Evolutionary conservation across 257 asterid species (phyloP).

Genomic region (Solanum commersonii): DNA sequence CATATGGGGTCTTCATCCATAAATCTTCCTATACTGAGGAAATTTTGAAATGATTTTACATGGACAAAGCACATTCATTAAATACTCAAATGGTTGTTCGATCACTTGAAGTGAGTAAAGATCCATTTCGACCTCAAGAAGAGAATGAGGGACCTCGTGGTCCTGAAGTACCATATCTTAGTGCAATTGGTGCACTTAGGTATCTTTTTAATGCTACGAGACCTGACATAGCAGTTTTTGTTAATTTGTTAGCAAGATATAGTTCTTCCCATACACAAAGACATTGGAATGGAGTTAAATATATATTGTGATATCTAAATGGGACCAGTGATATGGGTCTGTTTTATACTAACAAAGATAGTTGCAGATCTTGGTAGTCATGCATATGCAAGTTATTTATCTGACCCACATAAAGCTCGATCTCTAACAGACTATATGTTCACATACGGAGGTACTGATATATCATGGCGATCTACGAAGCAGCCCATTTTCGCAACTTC

Average conservation of each 20-base stretch:
- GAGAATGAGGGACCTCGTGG: too few species aligned
- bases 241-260: not conserved
- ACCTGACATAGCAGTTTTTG: not conserved
- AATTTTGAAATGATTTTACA: too few species aligned
- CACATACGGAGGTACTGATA: not conserved
- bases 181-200: not conserved
- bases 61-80: not conserved
- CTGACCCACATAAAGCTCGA: not conserved
- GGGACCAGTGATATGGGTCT: not conserved
- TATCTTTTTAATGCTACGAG: too few species aligned
- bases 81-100: not conserved
- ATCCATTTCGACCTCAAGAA: too few species aligned
- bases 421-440: too few species aligned
- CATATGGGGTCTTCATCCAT: not conserved
- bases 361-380: not conserved
- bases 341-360: too few species aligned
- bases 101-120: not conserved
- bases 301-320: not conserved
- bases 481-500: rapidly evolving
- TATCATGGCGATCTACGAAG: not conserved
- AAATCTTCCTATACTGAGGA: not conserved
- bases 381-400: not conserved
- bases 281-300: not conserved
- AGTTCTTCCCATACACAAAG: not conserved
- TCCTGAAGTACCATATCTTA: too few species aligned